phyloP scores from a whole-genome alignment of 78 protist species.

The Dictyostelium intermedium region DNA sequence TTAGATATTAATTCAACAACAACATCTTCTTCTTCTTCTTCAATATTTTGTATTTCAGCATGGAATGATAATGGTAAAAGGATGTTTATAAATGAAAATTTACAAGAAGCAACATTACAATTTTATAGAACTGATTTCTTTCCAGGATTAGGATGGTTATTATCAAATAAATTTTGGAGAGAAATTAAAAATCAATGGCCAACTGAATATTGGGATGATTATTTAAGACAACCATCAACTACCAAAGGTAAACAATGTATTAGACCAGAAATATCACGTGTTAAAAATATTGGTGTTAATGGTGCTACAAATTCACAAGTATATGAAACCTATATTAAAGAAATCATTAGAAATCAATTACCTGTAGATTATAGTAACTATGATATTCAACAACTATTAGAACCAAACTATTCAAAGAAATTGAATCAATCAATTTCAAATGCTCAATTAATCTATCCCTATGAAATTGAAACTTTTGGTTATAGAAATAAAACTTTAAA shows the following conservation, averaged over 20 bases:
- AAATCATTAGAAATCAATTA: constrained; percentile 35
- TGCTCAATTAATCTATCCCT: constrained; percentile 21
- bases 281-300: constrained; percentile 79
- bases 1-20: constrained; percentile 44
- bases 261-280: constrained; percentile 90
- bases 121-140: constrained; percentile 92
- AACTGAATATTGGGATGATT: constrained; percentile 94
- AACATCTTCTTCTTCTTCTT: no score
- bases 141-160: constrained; percentile 96
- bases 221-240: constrained; percentile 83
- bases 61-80: constrained; percentile 93
- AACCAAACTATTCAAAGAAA: constrained; percentile 52
- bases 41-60: constrained; percentile 88
- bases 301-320: constrained; percentile 85
- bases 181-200: constrained; percentile 89
- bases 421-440: constrained; percentile 1
- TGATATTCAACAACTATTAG: background rate
- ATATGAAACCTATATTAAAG: constrained; percentile 45
- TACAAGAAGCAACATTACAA: background rate
- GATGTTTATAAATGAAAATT: background rate
- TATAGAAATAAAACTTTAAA: constrained; percentile 30
- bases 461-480: constrained; percentile 36
- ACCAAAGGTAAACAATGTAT: constrained; percentile 83
- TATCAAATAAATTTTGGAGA: constrained; percentile 83
- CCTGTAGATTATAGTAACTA: background rate